Percentiles rank a stretch among this genome's conserved stretches.
Evolutionary conservation across 2,329 filamentous ascomycete genomes (phyloP).

Genomic region (Trichoderma sp.): DNA sequence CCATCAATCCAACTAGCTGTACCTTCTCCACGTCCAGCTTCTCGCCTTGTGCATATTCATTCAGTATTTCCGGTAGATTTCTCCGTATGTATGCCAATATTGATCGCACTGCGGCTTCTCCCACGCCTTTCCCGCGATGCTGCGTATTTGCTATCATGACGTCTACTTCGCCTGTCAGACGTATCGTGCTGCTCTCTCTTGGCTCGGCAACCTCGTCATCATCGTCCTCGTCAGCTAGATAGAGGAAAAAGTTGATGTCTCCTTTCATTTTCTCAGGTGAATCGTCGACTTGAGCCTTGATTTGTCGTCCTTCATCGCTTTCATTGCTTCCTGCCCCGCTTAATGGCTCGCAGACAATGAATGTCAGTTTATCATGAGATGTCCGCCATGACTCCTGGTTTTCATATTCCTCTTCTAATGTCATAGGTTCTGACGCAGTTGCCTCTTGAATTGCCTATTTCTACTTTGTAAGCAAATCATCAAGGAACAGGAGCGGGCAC

Average conservation of each 20-base stretch:
- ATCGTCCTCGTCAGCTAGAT: conserved; percentile 46
- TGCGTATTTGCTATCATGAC: conserved; percentile 73
- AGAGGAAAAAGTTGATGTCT: conserved; percentile 80
- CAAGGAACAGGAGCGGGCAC: neutral
- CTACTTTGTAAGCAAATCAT: neutral
- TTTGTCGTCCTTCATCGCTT: neutral
- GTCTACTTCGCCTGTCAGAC: conserved; percentile 70
- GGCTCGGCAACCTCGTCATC: conserved; percentile 29
- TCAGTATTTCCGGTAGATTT: conserved; percentile 54
- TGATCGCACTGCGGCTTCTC: conserved; percentile 60
- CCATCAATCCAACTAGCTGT: conserved; percentile 44
- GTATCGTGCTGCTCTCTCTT: neutral
- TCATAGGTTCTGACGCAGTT: conserved; percentile 84
- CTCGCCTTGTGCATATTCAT: conserved; percentile 38
- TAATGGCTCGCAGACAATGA: conserved; percentile 70
- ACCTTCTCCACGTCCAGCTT: neutral
- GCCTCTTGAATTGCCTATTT: conserved; percentile 70
- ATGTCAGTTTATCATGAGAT: conserved; percentile 85
- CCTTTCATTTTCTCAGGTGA: conserved; percentile 60
- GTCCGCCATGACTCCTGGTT: conserved; percentile 88
- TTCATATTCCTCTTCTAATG: conserved; percentile 76
- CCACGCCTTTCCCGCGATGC: conserved; percentile 62
- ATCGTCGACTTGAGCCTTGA: conserved; percentile 51
- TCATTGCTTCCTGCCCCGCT: neutral
- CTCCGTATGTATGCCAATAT: conserved; percentile 68